These are phyloP conservation scores for Micromonas commoda DNA, from an alignment of 139 green algal genomes.

Conservation along the genomic window DNA sequence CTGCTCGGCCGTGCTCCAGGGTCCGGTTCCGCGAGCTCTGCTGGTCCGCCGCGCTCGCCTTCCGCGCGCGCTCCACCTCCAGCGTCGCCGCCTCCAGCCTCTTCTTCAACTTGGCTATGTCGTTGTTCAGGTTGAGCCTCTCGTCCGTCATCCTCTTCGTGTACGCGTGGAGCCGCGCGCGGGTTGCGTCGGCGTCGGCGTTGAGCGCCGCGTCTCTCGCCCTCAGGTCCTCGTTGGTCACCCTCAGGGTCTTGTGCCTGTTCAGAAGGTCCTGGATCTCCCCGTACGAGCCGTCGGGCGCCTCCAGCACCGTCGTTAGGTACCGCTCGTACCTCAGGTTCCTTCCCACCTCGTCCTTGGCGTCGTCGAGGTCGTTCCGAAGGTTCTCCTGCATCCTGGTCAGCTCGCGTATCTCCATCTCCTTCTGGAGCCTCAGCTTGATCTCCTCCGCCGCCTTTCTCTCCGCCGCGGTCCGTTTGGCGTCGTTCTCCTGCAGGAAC, in stretches of 20 bases:
- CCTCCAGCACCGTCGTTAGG: conserved; percentile 70
- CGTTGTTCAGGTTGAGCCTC: conserved; percentile 79
- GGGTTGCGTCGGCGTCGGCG: conserved; percentile 49
- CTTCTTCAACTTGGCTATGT: conserved; percentile 65
- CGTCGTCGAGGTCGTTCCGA: background rate
- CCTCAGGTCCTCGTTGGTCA: conserved; percentile 67
- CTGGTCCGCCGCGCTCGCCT: conserved; percentile 61
- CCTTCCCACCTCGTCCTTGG: conserved; percentile 24
- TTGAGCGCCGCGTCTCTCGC: conserved; percentile 10
- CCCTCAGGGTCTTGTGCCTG: conserved; percentile 67
- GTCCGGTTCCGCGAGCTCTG: conserved; percentile 57
- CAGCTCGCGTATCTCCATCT: conserved; percentile 66
- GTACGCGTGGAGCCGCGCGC: conserved; percentile 50
- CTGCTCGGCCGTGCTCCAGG: conserved; percentile 74
- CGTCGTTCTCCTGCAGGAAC: conserved; percentile 87
- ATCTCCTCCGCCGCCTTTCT: conserved; percentile 77
- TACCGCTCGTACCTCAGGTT: conserved; percentile 73
- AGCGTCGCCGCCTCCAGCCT: conserved; percentile 62
- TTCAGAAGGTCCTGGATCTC: conserved; percentile 75
- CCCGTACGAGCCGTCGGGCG: conserved; percentile 66
- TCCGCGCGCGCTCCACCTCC: conserved; percentile 50
- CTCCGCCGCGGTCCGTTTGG: conserved; percentile 70
- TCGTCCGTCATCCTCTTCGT: conserved; percentile 66
- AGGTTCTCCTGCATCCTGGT: background rate
- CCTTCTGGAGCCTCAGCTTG: conserved; percentile 60